Conservation (phyloP, 768 basidiomycete species). For the Lactarius deliciosus region DNA sequence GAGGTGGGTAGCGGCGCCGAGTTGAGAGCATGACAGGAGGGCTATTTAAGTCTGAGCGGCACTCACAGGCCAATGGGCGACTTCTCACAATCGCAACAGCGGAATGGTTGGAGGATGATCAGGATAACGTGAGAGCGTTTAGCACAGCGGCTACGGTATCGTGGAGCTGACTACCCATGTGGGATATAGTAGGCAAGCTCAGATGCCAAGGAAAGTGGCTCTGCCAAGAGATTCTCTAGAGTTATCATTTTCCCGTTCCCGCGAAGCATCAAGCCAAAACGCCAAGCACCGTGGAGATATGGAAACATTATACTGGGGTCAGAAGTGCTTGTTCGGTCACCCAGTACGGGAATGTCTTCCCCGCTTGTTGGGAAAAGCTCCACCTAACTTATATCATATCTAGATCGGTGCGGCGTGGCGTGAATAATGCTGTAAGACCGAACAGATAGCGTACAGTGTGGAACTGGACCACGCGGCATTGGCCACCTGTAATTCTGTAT, state of each 20-base stretch:
- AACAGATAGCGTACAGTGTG: background rate
- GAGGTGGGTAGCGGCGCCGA: background rate
- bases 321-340: background rate
- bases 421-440: conserved; percentile 4
- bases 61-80: background rate
- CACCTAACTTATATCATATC: background rate
- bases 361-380: background rate
- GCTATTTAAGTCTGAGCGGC: conserved; percentile 5
- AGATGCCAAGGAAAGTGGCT: background rate
- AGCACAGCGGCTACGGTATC: background rate
- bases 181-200: background rate
- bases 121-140: conserved; percentile 18
- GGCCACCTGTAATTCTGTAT: background rate
- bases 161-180: conserved; percentile 2
- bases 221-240: background rate
- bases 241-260: background rate
- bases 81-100: background rate
- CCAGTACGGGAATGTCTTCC: background rate
- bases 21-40: background rate
- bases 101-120: background rate
- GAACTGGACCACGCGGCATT: background rate
- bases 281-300: background rate
- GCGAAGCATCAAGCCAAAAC: conserved; percentile 9
- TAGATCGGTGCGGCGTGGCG: background rate
- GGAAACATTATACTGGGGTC: conserved; percentile 8